phyloP scores from a whole-genome alignment of 2,329 filamentous ascomycete genomes.

The Beauveria scarabaeidicola region DNA sequence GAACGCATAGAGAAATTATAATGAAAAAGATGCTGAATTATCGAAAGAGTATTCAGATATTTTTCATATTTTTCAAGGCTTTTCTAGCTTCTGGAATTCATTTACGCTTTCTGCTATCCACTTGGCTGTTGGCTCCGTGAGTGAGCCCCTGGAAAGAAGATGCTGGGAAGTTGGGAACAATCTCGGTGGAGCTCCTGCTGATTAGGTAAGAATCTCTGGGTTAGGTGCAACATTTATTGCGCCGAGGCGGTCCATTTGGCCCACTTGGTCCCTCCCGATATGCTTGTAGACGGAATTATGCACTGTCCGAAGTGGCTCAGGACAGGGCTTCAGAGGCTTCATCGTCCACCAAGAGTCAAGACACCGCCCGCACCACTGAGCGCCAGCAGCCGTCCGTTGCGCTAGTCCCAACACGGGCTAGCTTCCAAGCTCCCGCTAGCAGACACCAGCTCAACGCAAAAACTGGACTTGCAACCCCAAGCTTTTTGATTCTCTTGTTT shows the following conservation, averaged over 20 bases:
- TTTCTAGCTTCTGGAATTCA: no score
- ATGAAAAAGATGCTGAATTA: no score
- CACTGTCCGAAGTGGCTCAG: slow-evolving; percentile 8
- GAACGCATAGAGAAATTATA: no score
- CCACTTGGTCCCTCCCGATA: slow-evolving; percentile 1
- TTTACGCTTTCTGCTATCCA: no score
- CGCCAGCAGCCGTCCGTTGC: slow-evolving; percentile 11
- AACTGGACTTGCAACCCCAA: slow-evolving; percentile 12
- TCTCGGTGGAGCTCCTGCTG: background rate
- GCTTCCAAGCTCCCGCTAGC: slow-evolving; percentile 10
- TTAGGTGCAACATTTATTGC: slow-evolving; percentile 8
- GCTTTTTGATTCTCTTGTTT: slow-evolving; percentile 9
- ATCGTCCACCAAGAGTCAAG: background rate
- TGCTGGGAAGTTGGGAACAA: background rate
- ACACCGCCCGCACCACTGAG: slow-evolving; percentile 1
- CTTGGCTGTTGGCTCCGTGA: background rate
- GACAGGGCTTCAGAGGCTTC: background rate
- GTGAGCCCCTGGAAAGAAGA: background rate
- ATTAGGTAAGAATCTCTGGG: slow-evolving; percentile 9
- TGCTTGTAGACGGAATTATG: slow-evolving; percentile 7
- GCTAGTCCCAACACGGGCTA: slow-evolving; percentile 8
- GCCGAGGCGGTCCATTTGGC: background rate
- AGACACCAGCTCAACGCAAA: slow-evolving; percentile 13
- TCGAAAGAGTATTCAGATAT: no score
- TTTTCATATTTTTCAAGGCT: no score